Conservation (phyloP, 164 flowering plant genomes). For the Aristolochia fimbriata region DNA sequence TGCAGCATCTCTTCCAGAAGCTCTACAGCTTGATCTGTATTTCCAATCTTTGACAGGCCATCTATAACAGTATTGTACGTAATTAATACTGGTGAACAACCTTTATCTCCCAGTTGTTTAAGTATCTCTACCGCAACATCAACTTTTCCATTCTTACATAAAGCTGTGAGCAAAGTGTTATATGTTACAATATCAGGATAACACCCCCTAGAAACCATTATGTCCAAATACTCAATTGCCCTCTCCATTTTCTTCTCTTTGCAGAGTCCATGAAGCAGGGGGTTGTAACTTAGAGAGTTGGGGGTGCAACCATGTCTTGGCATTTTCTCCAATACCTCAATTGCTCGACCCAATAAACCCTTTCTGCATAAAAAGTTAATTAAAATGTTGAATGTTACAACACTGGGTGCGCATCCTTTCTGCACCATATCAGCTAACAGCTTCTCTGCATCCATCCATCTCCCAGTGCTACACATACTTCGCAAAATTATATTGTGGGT, state of each 20-base stretch:
- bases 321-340: conserved; percentile 80
- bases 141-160: conserved; percentile 86
- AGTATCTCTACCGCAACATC: conserved; percentile 69
- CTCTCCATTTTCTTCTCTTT: conserved; percentile 85
- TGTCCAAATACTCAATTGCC: conserved; percentile 64
- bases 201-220: conserved; percentile 79
- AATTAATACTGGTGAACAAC: conserved; percentile 75
- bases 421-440: conserved; percentile 62
- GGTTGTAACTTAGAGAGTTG: conserved; percentile 77
- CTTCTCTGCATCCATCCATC: conserved; percentile 88
- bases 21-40: conserved; percentile 48
- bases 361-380: conserved; percentile 71
- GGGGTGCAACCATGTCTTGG: conserved; percentile 76
- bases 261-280: conserved; percentile 81
- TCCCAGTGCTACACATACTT: conserved; percentile 75
- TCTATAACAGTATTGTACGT: conserved; percentile 87
- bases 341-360: conserved; percentile 67
- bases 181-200: conserved; percentile 88
- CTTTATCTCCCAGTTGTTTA: conserved; percentile 51
- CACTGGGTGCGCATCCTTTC: conserved; percentile 74
- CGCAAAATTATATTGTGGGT: conserved; percentile 76
- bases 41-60: conserved; percentile 69
- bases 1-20: conserved; percentile 56
- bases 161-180: conserved; percentile 76
- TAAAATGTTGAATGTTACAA: conserved; percentile 81